Base-by-base conservation (phyloP, 176 grass and related monocot genomes). In the Puccinellia tenuiflora region DNA sequence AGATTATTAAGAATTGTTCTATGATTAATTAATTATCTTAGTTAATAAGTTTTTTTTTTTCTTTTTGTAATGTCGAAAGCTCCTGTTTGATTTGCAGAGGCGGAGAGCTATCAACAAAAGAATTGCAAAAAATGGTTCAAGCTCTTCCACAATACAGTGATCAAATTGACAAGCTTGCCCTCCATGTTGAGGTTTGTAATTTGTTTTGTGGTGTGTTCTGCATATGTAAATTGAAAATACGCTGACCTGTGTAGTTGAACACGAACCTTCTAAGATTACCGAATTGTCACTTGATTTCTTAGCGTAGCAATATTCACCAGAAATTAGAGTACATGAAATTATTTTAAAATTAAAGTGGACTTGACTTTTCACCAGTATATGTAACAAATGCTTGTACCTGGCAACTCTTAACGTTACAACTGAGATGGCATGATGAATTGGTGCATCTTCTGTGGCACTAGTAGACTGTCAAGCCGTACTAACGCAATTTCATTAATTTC, bases 61-160 rank as follows among this genome's bases (percentile, higher is more conserved):
- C 17, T 53, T 78, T 18, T 69, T 40, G 6, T 24, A 54, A 54
- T 82, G 46, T 57, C 5, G 1, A 71, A 35, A 51, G 35, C 14
- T 51, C 40, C 5, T 73, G 30, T 54, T 83, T 86, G 47, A 52
- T 76, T 65, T 80, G 64, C 88, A 94, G 94, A 85, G 88, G 76
- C 53, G 96, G 86, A 73, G 96, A 98, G 78, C 42, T 95, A 66
- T 93, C 96, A 13, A 93, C 92, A 47, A 94, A 91, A 78, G 92
- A 98, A 85, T 83, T 98, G 75, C 96, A 95, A 87, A 98, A 95
- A 66, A 90, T 98, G 80, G 92, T 95, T 30, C 96, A 91, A 81
- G 92, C 92, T 86, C 89, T 98, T 64, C 96, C 96, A 84, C 92
- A 98, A 54, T 98, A 98, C 63, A 95, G 85, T 67, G 92, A 98